Base-by-base conservation (phyloP, 1,284 basidiomycete species). In the Phylloboletellus chloephorus region DNA sequence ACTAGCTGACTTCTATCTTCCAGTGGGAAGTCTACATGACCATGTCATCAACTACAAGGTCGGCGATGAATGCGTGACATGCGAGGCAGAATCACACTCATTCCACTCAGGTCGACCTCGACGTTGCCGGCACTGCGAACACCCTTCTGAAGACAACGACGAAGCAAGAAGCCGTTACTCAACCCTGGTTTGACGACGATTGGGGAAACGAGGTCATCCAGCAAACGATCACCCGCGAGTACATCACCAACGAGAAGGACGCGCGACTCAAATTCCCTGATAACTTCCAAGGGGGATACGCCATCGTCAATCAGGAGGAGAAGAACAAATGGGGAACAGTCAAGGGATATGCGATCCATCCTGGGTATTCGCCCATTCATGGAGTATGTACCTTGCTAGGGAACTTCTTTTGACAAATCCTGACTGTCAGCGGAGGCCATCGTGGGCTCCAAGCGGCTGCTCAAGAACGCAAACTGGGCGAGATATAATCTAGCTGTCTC, bases 21-120 rank as follows among this genome's bases (percentile, higher is more conserved):
- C 44, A 76, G 75, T 80, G 75, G 80, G 80, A 10, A 78, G 72
- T 23, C 56, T 83, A n/a, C 81, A 83, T 48, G 79, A 83, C 53
- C 80, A 83, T 52, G 73, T 82, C 28, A 75, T 83, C 55, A 81
- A 78, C 58, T 82, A 71, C 63, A 77, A 77, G 68, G 66, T 67
- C 29, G 5, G 47, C 37, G 5, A 26, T 23, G 22, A 35, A 30
- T 19, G 19, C 37, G 23, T 30, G 12, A 2, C 24, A 20, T 20
- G 24, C 22, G n/a, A 24, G 17, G 20, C 7, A 21, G 21, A 13
- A 30, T 53, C 29, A 41, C 47, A 41, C 47, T 60, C 3, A 49
- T 24, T 5, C 2, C 12, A 33, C 21, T 5, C 24, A 49, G 61
- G 67, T 73, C 42, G 79, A 83, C 49, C 69, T 82, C 32, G 78